These are phyloP conservation scores for Gaultheria prostrata DNA, from an alignment of 148 eudicot genomes.

Conservation along the genomic window DNA sequence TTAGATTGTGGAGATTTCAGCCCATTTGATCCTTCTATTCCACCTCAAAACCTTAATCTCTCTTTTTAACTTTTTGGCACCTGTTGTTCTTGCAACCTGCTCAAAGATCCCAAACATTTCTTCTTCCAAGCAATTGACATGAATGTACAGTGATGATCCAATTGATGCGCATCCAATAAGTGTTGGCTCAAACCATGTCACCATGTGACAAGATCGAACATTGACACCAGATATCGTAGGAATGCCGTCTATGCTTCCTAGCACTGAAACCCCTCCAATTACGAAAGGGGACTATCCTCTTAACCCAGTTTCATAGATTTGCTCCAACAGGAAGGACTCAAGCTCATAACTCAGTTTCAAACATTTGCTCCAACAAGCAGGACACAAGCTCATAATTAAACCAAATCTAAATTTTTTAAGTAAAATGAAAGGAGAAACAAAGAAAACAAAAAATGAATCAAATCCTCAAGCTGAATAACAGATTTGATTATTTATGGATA, in stretches of 20 bases:
- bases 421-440: not conserved
- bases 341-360: not conserved
- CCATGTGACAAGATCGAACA: not conserved
- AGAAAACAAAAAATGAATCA: not conserved
- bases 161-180: not conserved
- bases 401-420: not conserved
- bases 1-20: not conserved
- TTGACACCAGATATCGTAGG: not conserved
- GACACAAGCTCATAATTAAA: not conserved
- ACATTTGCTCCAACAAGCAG: not conserved
- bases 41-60: not conserved
- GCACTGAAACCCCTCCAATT: not conserved
- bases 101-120: not conserved
- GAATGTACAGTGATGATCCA: not conserved
- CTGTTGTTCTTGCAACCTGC: not conserved
- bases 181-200: not conserved
- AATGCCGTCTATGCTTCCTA: not conserved
- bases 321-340: not conserved
- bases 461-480: not conserved
- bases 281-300: not conserved
- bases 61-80: not conserved
- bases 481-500: not conserved
- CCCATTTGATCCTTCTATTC: not conserved
- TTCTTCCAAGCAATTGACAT: not conserved
- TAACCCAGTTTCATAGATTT: not conserved